These are phyloP conservation scores for Euphorbia peplus DNA, from an alignment of 345 rosid species.

Conservation along the genomic window DNA sequence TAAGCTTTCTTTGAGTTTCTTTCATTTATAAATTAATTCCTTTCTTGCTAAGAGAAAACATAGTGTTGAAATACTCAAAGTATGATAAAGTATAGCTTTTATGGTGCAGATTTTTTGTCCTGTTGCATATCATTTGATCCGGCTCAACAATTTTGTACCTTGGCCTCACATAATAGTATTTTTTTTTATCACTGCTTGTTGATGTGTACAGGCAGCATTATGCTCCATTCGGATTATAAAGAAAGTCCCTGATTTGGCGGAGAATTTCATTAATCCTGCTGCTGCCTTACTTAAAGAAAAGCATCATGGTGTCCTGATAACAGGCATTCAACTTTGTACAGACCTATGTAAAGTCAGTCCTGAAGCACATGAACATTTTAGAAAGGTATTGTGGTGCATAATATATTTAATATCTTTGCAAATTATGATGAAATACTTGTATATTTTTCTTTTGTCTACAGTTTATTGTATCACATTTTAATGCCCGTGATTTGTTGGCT, in stretches of 20 bases:
- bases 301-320: constrained; percentile 96
- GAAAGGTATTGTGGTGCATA: constrained; percentile 59
- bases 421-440: neutral
- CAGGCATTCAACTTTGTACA: constrained; percentile 92
- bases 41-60: neutral
- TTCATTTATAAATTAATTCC: neutral
- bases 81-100: neutral
- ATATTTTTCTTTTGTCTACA: neutral
- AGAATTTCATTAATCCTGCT: constrained; percentile 89
- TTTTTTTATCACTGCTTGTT: constrained; percentile 20
- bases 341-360: constrained; percentile 85
- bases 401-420: constrained; percentile 5
- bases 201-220: constrained; percentile 76
- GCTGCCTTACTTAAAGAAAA: constrained; percentile 90
- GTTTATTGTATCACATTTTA: constrained; percentile 6
- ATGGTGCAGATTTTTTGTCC: neutral
- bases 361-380: constrained; percentile 80
- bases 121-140: constrained; percentile 10
- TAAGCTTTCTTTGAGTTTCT: neutral
- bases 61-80: neutral
- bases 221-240: constrained; percentile 91
- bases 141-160: neutral
- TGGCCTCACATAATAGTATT: constrained; percentile 20
- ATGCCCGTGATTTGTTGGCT: neutral
- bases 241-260: constrained; percentile 98